Conservation (phyloP, 768 basidiomycete species). For the Trametes cinnabarina region DNA sequence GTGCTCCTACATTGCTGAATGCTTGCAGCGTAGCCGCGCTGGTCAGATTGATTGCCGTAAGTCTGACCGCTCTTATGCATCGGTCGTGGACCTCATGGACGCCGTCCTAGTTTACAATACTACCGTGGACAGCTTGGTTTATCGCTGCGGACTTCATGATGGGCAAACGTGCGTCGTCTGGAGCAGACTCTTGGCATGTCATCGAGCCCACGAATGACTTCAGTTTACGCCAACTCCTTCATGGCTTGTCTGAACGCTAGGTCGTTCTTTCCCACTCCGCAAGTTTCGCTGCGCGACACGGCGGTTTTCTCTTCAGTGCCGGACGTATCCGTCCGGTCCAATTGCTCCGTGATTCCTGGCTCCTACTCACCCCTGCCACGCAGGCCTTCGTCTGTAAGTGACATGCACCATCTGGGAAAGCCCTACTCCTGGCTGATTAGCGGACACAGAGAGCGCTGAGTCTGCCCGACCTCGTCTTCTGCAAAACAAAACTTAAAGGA, state of each 20-base stretch:
- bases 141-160: conserved; percentile 18
- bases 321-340: conserved; percentile 16
- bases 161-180: conserved; percentile 10
- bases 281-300: conserved; percentile 4
- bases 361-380: conserved; percentile 10
- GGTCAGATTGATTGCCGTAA: conserved; percentile 8
- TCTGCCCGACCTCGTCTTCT: conserved; percentile 15
- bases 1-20: background rate
- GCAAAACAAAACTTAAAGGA: conserved; percentile 9
- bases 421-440: background rate
- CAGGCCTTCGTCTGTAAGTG: conserved; percentile 12
- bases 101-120: conserved; percentile 2
- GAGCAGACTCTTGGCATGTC: too few species aligned
- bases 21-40: conserved; percentile 4
- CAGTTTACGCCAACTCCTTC: conserved; percentile 19
- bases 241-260: conserved; percentile 18
- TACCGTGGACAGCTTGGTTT: conserved; percentile 20
- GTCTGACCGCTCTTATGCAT: background rate
- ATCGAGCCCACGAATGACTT: background rate
- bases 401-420: background rate
- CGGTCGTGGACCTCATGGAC: too few species aligned
- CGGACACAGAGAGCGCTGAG: conserved; percentile 11
- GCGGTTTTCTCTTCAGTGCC: conserved; percentile 16
- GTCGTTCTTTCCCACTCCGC: conserved; percentile 7
- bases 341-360: conserved; percentile 1